Conservation (phyloP, 1,284 basidiomycete genomes). For the Heterobasidion annosum region DNA sequence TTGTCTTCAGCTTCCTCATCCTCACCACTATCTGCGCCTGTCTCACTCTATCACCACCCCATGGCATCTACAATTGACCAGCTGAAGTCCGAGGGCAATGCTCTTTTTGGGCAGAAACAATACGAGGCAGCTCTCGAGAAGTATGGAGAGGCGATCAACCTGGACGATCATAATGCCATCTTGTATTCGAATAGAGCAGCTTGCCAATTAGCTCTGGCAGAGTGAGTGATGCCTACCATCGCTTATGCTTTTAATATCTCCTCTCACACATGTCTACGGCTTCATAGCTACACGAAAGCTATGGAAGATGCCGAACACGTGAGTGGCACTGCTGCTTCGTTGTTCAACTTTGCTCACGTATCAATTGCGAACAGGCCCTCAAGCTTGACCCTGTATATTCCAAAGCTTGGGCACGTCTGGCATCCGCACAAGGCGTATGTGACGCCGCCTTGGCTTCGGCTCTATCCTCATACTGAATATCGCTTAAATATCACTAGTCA, state of each 20-base stretch:
- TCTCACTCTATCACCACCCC: no score
- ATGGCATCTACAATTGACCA: slow-evolving; percentile 4
- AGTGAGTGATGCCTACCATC: slow-evolving; percentile 8
- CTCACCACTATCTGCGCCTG: no score
- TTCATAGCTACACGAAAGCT: neutral
- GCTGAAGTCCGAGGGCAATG: slow-evolving; percentile 28
- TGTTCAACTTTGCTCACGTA: neutral
- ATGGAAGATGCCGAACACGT: neutral
- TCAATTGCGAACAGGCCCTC: slow-evolving; percentile 2
- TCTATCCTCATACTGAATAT: neutral
- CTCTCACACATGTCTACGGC: neutral
- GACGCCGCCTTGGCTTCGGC: neutral
- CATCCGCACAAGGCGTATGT: slow-evolving; percentile 5
- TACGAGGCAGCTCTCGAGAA: slow-evolving; percentile 22
- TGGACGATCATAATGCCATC: slow-evolving; percentile 21
- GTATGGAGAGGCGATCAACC: slow-evolving; percentile 24
- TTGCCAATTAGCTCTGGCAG: slow-evolving; percentile 16
- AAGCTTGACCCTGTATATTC: slow-evolving; percentile 5
- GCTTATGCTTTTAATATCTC: neutral
- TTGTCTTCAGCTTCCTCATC: no score
- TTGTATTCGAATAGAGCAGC: slow-evolving; percentile 29
- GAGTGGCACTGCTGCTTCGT: neutral
- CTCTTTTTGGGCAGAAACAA: slow-evolving; percentile 21
- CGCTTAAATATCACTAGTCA: neutral
- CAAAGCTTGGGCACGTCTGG: slow-evolving; percentile 8